Percentiles rank a stretch among this genome's conserved stretches.
These are phyloP conservation scores for Austroboletus novae-zelandiae DNA, from an alignment of 1,284 basidiomycete genomes.

Conservation along the genomic window DNA sequence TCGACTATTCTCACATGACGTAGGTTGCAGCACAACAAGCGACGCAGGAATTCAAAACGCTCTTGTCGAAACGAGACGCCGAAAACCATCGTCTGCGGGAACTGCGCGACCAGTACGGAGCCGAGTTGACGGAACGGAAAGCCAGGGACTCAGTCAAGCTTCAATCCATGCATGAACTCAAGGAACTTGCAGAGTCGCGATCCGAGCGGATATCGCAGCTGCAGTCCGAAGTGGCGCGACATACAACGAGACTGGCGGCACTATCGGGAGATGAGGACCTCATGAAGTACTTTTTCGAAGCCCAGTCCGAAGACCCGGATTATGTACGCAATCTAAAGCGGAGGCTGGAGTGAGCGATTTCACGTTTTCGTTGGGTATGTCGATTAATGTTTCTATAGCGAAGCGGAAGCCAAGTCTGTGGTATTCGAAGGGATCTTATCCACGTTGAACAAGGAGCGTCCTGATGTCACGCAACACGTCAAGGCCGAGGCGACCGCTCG, in stretches of 20 bases:
- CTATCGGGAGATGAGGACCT: slow-evolving; percentile 69
- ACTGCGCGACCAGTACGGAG: slow-evolving; percentile 72
- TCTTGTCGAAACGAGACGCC: slow-evolving; percentile 64
- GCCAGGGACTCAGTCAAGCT: slow-evolving; percentile 64
- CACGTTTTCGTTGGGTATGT: background rate
- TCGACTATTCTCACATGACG: slow-evolving; percentile 18
- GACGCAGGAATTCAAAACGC: slow-evolving; percentile 53
- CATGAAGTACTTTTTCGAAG: slow-evolving; percentile 65
- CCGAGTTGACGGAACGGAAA: slow-evolving; percentile 74
- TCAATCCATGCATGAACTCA: slow-evolving; percentile 69
- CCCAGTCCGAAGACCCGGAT: slow-evolving; percentile 53
- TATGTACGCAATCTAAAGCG: slow-evolving; percentile 65
- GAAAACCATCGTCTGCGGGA: slow-evolving; percentile 80
- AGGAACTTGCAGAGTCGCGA: slow-evolving; percentile 68
- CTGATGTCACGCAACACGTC: slow-evolving; percentile 48
- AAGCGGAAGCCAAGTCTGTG: slow-evolving; percentile 48
- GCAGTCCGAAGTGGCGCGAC: slow-evolving; percentile 71
- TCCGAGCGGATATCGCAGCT: slow-evolving; percentile 76
- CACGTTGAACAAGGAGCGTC: slow-evolving; percentile 43
- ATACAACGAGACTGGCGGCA: slow-evolving; percentile 79
- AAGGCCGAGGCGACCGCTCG: slow-evolving; percentile 53
- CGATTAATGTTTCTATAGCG: slow-evolving; percentile 37
- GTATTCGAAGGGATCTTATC: slow-evolving; percentile 52
- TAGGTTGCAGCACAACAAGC: slow-evolving; percentile 48
- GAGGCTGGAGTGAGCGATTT: slow-evolving; percentile 52